Conservation (phyloP, 805 yeast genomes). For the Naumovozyma baii region DNA sequence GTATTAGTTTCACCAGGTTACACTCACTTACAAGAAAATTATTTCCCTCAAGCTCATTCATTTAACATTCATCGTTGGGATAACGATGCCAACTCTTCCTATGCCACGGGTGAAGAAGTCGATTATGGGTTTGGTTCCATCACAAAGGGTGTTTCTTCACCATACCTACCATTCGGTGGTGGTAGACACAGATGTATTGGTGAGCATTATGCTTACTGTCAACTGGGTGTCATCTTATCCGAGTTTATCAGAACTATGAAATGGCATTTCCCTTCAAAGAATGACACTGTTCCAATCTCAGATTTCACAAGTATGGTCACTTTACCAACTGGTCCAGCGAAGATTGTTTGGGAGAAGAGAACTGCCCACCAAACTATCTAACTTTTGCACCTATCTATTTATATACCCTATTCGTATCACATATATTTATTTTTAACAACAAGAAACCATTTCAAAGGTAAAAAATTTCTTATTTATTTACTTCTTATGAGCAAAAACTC, state of each 20-base stretch:
- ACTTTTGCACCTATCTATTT: too few relatives aligned
- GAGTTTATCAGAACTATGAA: constrained; percentile 65
- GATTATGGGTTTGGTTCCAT: constrained; percentile 97
- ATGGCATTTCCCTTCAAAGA: constrained; percentile 55
- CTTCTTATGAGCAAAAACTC: too few relatives aligned
- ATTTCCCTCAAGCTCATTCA: constrained; percentile 63
- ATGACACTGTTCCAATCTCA: constrained; percentile 49
- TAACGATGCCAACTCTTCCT: constrained; percentile 29
- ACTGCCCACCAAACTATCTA: constrained; percentile 11
- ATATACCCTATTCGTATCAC: too few relatives aligned
- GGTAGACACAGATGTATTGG: constrained; percentile 99
- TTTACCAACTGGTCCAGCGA: constrained; percentile 72
- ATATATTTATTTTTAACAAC: too few relatives aligned
- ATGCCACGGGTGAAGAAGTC: constrained; percentile 34
- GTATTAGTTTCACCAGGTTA: constrained; percentile 93
- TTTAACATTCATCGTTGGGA: constrained; percentile 91
- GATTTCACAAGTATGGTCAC: constrained; percentile 91
- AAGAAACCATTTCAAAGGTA: too few relatives aligned
- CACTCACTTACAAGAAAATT: constrained; percentile 64
- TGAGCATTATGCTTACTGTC: constrained; percentile 94
- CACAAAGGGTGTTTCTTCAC: constrained; percentile 90
- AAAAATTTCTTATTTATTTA: too few relatives aligned
- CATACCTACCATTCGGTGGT: constrained; percentile 97
- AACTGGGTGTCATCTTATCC: constrained; percentile 75
- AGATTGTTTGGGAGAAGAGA: constrained; percentile 64